Evolutionary conservation across 106 monocot genomes (phyloP), one percentile per base, ranked within the genome.

Genomic region (Phalaenopsis equestris): DNA sequence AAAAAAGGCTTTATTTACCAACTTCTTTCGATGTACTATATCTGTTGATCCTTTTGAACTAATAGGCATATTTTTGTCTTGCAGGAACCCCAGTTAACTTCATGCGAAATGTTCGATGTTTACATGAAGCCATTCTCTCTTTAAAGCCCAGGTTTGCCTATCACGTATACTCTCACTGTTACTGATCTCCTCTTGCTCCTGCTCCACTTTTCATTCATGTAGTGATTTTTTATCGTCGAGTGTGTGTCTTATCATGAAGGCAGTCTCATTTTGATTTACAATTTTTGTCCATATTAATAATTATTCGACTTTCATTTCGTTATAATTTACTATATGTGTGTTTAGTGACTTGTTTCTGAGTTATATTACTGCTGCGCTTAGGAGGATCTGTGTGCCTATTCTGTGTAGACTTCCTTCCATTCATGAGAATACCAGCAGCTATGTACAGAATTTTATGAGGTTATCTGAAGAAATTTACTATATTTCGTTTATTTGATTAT

Each of bases 41-140:
- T 48, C 9, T 9, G 48, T 11, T 48, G 11, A 48, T 7, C 48
- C 7, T 68, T 68, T 4, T 72, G 41, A 72, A 72, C 39, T 72
- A 30, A 41, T 38, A 11, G 1, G 38, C 36, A 41, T 0, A 36
- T 4, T 4, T 52, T 52, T 72, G 14, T 72, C 1, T 42, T 74
- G 74, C 74, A 74, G 74, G 74, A 74, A 45, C 74, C 74, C 8
- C 74, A 74, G 18, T n/a, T 74, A 74, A 42, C 74, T 19, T 4
- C 74, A 5, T 74, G 8, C 45, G 74, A 74, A 74, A 74, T 74
- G 74, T 45, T 74, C 14, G 74, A 74, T 74, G 74, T 74, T 19
- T 74, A 74, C 74, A 74, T 42, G 74, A 74, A 74, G 42, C 74
- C 74, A 45, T 74, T 74, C 74, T 74, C 42, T 45, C 74, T 74